phyloP scores from a whole-genome alignment of 495 filamentous ascomycete genomes.

The Podospora appendiculata region DNA sequence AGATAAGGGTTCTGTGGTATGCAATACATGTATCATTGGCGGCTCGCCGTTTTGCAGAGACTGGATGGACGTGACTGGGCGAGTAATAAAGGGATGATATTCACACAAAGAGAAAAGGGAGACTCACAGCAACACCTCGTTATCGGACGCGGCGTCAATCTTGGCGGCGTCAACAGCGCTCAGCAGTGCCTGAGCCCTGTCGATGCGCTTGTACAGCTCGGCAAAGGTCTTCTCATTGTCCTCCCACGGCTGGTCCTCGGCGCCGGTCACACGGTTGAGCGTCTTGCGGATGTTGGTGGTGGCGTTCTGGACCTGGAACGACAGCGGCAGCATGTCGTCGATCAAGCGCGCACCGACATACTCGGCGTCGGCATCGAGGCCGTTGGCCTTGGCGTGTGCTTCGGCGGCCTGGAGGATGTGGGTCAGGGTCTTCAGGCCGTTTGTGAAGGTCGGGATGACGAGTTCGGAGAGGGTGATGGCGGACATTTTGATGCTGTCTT shows the following conservation, averaged over 20 bases:
- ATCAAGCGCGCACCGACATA: conserved; percentile 22
- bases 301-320: conserved; percentile 38
- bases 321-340: conserved; percentile 41
- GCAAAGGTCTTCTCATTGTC: conserved; percentile 16
- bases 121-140: neutral
- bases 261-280: conserved; percentile 9
- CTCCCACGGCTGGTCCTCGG: conserved; percentile 1
- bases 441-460: conserved; percentile 19
- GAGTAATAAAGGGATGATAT: neutral
- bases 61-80: neutral
- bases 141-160: conserved; percentile 13
- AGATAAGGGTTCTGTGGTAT: neutral
- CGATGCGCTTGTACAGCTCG: conserved; percentile 14
- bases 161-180: conserved; percentile 25
- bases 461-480: conserved; percentile 20
- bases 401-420: conserved; percentile 21
- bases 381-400: conserved; percentile 10
- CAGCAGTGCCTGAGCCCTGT: conserved; percentile 16
- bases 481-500: conserved; percentile 1
- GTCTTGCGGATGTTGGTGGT: conserved; percentile 19
- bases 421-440: conserved; percentile 17
- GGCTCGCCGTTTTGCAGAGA: no score
- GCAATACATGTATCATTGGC: no score
- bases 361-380: conserved; percentile 11
- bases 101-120: neutral